Evolutionary conservation across 2,329 filamentous ascomycete genomes (phyloP).

Genomic region (Cryphonectria carpinicola): DNA sequence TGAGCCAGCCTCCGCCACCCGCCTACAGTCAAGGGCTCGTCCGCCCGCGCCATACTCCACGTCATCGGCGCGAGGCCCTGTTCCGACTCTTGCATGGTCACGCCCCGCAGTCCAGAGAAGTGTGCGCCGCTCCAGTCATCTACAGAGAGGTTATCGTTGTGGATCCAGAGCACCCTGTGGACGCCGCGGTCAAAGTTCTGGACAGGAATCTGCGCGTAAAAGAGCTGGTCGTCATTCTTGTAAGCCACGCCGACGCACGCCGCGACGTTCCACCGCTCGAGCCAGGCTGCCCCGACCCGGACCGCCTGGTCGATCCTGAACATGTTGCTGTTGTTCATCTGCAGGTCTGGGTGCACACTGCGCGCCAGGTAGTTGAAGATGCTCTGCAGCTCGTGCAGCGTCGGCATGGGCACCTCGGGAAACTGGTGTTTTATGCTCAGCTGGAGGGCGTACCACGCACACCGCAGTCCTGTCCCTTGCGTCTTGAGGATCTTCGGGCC

Average conservation of each 20-base stretch:
- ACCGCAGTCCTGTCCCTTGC: not conserved
- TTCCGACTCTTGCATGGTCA: not conserved
- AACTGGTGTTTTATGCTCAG: not conserved
- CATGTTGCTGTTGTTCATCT: constrained; percentile 2
- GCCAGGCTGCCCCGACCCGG: not conserved
- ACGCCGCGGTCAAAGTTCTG: not conserved
- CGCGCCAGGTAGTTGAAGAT: not conserved
- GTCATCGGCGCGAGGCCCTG: not conserved
- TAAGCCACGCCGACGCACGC: not conserved
- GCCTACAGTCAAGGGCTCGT: not conserved
- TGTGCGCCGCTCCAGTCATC: not conserved
- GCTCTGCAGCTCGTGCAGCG: not conserved
- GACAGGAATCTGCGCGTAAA: not conserved
- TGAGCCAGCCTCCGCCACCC: not conserved
- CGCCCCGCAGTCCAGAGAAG: not conserved
- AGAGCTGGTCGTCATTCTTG: not conserved
- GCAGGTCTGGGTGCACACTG: not conserved
- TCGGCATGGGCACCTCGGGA: not conserved
- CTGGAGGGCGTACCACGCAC: not conserved
- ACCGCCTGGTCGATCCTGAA: not conserved
- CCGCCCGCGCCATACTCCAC: not conserved
- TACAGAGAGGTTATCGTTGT: not conserved
- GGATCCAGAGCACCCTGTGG: not conserved
- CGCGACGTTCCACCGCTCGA: not conserved
- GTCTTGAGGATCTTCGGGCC: not conserved